These are phyloP conservation scores for Myriosclerotinia scirpicola DNA, from an alignment of 2,329 filamentous ascomycete species.

Conservation along the genomic window DNA sequence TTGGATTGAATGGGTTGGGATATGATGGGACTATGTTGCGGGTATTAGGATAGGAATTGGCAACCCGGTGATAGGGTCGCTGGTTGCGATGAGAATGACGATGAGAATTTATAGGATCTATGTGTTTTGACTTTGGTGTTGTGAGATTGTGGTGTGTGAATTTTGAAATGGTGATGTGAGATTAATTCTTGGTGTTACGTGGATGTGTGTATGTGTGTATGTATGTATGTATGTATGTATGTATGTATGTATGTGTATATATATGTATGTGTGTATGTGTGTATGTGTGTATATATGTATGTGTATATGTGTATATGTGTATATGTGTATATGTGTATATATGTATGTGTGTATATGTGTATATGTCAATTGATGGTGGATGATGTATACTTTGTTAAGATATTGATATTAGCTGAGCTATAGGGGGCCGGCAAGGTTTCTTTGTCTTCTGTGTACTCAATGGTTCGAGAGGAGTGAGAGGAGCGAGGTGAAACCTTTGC, in stretches of 20 bases:
- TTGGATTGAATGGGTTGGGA: not conserved
- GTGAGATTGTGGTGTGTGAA: no score
- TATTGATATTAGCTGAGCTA: no score
- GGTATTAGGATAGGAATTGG: slow-evolving; percentile 3
- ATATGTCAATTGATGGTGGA: no score
- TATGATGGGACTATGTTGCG: not conserved
- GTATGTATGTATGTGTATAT: not conserved
- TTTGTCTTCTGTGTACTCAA: no score
- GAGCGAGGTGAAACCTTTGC: no score
- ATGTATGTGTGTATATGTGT: not conserved
- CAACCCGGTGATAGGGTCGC: slow-evolving; percentile 2
- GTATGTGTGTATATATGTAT: not conserved
- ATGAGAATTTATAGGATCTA: not conserved
- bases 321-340: not conserved
- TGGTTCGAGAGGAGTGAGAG: no score
- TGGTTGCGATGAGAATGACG: slow-evolving; percentile 1
- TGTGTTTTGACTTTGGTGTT: no score
- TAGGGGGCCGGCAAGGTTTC: no score
- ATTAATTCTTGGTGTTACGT: not conserved
- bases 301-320: not conserved
- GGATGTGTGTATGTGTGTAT: not conserved
- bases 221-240: not conserved
- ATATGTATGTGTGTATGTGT: not conserved
- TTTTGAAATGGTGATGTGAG: not conserved
- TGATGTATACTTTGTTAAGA: no score